These are phyloP conservation scores for Aspergillus pseudotamarii DNA, from an alignment of 2,329 filamentous ascomycete species.

Conservation along the genomic window DNA sequence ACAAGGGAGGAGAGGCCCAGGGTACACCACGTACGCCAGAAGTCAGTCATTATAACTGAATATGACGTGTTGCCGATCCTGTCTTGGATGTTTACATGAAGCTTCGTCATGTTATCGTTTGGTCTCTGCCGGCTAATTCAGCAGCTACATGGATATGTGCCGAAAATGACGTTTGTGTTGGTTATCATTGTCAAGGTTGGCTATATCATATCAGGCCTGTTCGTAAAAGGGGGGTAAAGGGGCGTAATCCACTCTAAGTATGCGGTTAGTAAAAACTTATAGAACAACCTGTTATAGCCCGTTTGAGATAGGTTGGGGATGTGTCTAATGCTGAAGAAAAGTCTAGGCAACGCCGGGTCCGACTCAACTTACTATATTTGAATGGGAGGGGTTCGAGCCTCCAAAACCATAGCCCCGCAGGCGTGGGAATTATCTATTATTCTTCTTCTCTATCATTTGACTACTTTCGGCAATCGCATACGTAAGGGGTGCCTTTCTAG, in stretches of 20 bases:
- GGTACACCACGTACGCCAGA: not conserved
- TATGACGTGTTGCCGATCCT: not conserved
- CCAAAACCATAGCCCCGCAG: not conserved
- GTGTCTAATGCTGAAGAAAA: not conserved
- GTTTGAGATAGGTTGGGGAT: not conserved
- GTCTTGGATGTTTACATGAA: not conserved
- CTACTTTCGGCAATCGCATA: not conserved
- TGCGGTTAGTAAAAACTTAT: not conserved
- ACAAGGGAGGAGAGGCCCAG: not conserved
- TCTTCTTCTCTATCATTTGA: not conserved
- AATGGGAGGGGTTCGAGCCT: not conserved
- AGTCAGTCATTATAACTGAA: no score
- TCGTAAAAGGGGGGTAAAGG: not conserved
- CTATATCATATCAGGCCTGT: not conserved
- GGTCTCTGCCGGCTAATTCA: not conserved
- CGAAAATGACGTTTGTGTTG: not conserved
- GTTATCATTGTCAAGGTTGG: not conserved
- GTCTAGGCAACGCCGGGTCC: not conserved
- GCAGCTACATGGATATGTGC: not conserved
- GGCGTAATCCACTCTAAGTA: not conserved
- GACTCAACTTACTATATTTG: not conserved
- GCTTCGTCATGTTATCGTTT: not conserved
- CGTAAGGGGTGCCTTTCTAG: not conserved
- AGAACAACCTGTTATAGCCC: not conserved
- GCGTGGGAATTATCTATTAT: not conserved